These are phyloP conservation scores for Inga leiocalycina DNA, from an alignment of 306 rosid genomes.

Conservation along the genomic window DNA sequence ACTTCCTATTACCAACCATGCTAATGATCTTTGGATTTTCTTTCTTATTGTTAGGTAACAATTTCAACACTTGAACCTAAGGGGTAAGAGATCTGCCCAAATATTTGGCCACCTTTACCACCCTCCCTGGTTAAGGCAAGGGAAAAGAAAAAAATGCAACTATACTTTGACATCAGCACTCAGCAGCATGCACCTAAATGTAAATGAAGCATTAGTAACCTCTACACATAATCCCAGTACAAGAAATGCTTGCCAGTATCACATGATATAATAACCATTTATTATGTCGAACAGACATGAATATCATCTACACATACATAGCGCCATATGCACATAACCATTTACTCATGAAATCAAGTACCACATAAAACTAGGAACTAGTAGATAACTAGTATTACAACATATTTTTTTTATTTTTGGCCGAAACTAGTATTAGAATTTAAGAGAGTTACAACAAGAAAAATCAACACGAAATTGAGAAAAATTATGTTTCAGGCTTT, in stretches of 20 bases:
- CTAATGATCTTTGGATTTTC: neutral
- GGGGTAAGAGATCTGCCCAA: neutral
- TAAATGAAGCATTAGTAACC: neutral
- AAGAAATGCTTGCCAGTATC: neutral
- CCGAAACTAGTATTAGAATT: neutral
- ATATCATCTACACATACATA: neutral
- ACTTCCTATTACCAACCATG: neutral
- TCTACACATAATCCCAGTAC: neutral
- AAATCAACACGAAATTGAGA: neutral
- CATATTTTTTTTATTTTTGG: neutral
- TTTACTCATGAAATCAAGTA: neutral
- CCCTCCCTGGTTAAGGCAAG: neutral
- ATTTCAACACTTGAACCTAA: neutral
- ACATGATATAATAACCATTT: neutral
- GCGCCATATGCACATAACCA: neutral
- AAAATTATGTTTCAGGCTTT: neutral
- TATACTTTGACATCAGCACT: neutral
- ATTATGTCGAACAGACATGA: neutral
- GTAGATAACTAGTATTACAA: neutral
- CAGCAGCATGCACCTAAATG: neutral
- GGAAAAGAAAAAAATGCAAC: too few relatives aligned
- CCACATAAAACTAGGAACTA: neutral
- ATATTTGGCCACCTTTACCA: neutral
- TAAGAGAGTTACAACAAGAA: neutral
- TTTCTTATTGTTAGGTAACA: neutral